phyloP scores from a whole-genome alignment of 202 grass and related monocot genomes.

The Alloteropsis angusta region DNA sequence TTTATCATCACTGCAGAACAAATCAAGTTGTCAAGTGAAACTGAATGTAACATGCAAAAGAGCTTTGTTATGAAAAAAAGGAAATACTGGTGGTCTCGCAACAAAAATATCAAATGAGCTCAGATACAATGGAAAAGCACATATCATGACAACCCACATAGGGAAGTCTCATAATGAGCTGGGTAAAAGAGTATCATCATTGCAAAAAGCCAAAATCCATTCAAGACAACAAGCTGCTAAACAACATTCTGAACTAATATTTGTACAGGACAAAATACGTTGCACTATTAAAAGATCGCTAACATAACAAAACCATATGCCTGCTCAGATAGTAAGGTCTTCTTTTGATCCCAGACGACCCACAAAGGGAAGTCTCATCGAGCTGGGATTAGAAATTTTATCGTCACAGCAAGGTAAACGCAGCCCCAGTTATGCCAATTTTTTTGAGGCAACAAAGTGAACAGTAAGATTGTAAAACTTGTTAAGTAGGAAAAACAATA shows the following conservation, averaged over 20 bases:
- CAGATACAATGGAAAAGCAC: slow-evolving; percentile 55
- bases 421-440: background rate
- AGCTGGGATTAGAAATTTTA: slow-evolving; percentile 59
- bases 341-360: slow-evolving; percentile 41
- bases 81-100: background rate
- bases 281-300: background rate
- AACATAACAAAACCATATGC: background rate
- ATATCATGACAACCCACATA: slow-evolving; percentile 52
- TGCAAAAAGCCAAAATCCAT: slow-evolving; percentile 1
- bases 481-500: background rate
- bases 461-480: background rate
- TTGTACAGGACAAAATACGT: background rate
- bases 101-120: slow-evolving; percentile 10
- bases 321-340: slow-evolving; percentile 44
- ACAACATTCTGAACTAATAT: background rate
- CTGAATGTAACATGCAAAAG: background rate
- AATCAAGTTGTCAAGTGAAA: background rate
- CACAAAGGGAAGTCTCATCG: slow-evolving; percentile 63
- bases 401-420: slow-evolving; percentile 33
- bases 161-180: slow-evolving; percentile 87
- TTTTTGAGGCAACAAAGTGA: background rate
- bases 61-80: background rate
- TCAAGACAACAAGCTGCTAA: background rate
- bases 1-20: slow-evolving; percentile 47
- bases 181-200: slow-evolving; percentile 82